Percentiles rank a stretch among this genome's conserved stretches.
These are phyloP conservation scores for Cercospora sojina DNA, from an alignment of 2,329 filamentous ascomycete genomes.

Conservation along the genomic window DNA sequence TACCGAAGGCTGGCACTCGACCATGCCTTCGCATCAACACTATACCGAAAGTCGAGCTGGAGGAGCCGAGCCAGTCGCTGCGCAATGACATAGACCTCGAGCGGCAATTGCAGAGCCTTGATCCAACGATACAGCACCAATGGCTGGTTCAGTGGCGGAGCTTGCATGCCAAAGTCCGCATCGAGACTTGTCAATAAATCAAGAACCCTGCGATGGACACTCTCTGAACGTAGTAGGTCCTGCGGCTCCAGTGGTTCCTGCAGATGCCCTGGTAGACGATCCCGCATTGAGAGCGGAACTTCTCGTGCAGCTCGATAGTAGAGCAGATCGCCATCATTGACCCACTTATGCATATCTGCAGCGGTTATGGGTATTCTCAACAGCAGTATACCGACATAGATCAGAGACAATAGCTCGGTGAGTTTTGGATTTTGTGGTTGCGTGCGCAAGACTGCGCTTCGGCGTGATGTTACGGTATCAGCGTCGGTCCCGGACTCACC, in stretches of 20 bases:
- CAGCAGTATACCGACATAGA: slow-evolving; percentile 75
- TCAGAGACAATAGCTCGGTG: slow-evolving; percentile 72
- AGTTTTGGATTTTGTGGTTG: slow-evolving; percentile 59
- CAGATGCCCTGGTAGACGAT: slow-evolving; percentile 62
- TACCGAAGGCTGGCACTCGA: slow-evolving; percentile 55
- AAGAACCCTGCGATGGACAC: slow-evolving; percentile 64
- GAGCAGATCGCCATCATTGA: slow-evolving; percentile 64
- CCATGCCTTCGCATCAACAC: slow-evolving; percentile 30
- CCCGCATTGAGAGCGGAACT: slow-evolving; percentile 64
- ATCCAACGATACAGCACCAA: slow-evolving; percentile 69
- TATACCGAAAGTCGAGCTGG: slow-evolving; percentile 58
- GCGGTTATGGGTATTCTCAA: slow-evolving; percentile 74
- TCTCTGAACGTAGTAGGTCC: slow-evolving; percentile 50
- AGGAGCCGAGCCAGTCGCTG: slow-evolving; percentile 56
- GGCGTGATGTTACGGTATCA: slow-evolving; percentile 35
- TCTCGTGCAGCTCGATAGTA: slow-evolving; percentile 63
- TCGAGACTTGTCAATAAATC: slow-evolving; percentile 64
- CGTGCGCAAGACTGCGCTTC: slow-evolving; percentile 41
- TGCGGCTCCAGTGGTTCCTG: slow-evolving; percentile 58
- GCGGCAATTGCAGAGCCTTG: slow-evolving; percentile 70
- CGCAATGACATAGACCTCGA: slow-evolving; percentile 63
- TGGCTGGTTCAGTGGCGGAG: slow-evolving; percentile 71
- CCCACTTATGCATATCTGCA: slow-evolving; percentile 69
- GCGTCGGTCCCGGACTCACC: slow-evolving; percentile 43
- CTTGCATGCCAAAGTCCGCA: slow-evolving; percentile 65